Conservation (phyloP, 352 stramenopile genomes). For the Pythium rhizo-oryzae region DNA sequence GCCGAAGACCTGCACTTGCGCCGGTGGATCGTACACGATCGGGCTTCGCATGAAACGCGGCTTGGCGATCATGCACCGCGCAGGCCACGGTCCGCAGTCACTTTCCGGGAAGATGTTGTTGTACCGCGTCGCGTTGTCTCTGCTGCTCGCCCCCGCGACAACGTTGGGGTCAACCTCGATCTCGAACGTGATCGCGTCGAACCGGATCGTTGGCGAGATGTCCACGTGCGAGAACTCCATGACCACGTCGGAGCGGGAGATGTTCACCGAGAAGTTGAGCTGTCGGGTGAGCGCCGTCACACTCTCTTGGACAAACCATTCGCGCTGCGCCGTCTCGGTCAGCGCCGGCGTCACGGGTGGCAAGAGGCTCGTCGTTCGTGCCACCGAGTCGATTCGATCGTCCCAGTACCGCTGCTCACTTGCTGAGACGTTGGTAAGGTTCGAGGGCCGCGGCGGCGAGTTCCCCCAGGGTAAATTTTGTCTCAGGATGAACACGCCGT, state of each 20-base stretch:
- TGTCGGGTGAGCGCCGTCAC: neutral
- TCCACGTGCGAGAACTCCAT: conserved; percentile 9
- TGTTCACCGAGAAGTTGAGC: conserved; percentile 1
- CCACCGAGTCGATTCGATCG: neutral
- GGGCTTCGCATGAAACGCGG: neutral
- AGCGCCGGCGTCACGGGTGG: neutral
- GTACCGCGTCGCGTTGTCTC: neutral
- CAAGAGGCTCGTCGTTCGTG: neutral
- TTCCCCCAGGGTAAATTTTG: neutral
- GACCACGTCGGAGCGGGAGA: neutral
- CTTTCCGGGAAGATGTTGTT: neutral
- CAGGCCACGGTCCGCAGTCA: conserved; percentile 11
- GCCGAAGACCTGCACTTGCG: conserved; percentile 8
- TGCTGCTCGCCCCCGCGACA: neutral
- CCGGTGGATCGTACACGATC: neutral
- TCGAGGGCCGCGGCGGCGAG: neutral
- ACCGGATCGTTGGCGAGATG: conserved; percentile 1
- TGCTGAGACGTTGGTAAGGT: neutral
- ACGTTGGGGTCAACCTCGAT: conserved; percentile 4
- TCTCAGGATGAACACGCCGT: neutral
- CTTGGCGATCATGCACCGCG: neutral
- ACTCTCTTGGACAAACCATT: neutral
- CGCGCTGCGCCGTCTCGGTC: neutral
- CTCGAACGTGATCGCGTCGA: conserved; percentile 18
- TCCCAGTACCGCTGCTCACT: neutral